A percentile compares a stretch with the other conserved stretches of the same genome.
Conservation (phyloP, 371 early-diverging fungal species). For the Dentiscutata heterogama region DNA sequence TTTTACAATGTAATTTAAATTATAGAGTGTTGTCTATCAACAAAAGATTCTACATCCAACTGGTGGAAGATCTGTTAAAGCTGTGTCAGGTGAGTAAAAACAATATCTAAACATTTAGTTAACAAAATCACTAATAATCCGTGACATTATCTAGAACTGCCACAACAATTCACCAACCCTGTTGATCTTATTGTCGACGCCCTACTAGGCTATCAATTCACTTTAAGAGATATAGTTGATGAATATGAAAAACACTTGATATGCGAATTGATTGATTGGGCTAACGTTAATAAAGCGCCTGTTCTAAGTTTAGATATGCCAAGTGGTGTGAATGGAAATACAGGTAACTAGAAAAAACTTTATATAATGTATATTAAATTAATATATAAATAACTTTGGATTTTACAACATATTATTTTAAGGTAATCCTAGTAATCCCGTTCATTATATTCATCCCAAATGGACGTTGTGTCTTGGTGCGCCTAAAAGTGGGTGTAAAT, state of each 20-base stretch:
- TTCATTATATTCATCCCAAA: slow-evolving; percentile 62
- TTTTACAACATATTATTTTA: neutral
- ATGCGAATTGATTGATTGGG: slow-evolving; percentile 77
- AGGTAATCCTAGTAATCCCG: slow-evolving; percentile 53
- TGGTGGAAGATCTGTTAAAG: slow-evolving; percentile 53
- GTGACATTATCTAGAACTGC: slow-evolving; percentile 54
- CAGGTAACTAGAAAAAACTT: slow-evolving; percentile 54
- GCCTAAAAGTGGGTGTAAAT: slow-evolving; percentile 72
- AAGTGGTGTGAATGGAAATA: slow-evolving; percentile 71
- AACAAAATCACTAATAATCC: slow-evolving; percentile 46
- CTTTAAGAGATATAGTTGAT: slow-evolving; percentile 65
- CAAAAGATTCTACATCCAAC: slow-evolving; percentile 56
- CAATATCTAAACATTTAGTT: neutral
- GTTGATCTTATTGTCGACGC: slow-evolving; percentile 87
- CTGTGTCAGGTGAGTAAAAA: slow-evolving; percentile 19
- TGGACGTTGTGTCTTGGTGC: slow-evolving; percentile 86
- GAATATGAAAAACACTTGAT: slow-evolving; percentile 62
- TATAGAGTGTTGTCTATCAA: slow-evolving; percentile 56
- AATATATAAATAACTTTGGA: slow-evolving; percentile 6
- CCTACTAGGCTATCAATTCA: slow-evolving; percentile 71
- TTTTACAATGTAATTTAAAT: no score
- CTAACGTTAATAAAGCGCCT: slow-evolving; percentile 76
- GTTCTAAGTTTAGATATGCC: slow-evolving; percentile 80
- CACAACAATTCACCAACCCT: slow-evolving; percentile 64
- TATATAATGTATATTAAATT: neutral